Conservation (phyloP, 2,329 filamentous ascomycete species). For the Calonectria leucothoes region DNA sequence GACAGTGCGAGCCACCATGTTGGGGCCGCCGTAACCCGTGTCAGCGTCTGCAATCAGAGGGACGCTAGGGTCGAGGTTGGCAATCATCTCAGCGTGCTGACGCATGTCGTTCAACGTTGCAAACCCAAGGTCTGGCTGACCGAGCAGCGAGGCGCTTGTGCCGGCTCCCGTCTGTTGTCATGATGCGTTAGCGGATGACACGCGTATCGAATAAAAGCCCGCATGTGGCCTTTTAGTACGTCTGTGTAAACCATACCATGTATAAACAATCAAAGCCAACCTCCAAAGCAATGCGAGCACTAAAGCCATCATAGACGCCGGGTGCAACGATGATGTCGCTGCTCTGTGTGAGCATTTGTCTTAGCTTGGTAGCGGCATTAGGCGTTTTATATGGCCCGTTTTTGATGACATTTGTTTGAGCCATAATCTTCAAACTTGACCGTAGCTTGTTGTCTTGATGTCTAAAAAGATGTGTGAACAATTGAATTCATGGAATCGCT, state of each 20-base stretch:
- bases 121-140: slow-evolving; percentile 72
- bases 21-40: slow-evolving; percentile 51
- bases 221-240: neutral
- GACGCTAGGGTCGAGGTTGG: slow-evolving; percentile 63
- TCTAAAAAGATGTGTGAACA: no score
- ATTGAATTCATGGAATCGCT: neutral
- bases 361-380: neutral
- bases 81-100: slow-evolving; percentile 72
- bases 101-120: slow-evolving; percentile 73
- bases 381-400: neutral
- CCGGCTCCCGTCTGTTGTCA: slow-evolving; percentile 71
- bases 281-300: neutral
- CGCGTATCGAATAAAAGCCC: neutral
- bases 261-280: neutral
- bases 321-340: neutral
- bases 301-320: neutral
- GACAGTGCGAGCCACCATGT: neutral
- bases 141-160: slow-evolving; percentile 69
- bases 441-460: neutral
- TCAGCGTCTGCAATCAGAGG: slow-evolving; percentile 74
- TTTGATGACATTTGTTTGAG: neutral
- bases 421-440: neutral
- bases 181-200: neutral
- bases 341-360: neutral
- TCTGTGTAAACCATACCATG: neutral